Percentiles rank a stretch among this genome's conserved stretches.
Evolutionary conservation across 305 asterid genomes (phyloP).

Genomic region (Fraxinus floribunda): DNA sequence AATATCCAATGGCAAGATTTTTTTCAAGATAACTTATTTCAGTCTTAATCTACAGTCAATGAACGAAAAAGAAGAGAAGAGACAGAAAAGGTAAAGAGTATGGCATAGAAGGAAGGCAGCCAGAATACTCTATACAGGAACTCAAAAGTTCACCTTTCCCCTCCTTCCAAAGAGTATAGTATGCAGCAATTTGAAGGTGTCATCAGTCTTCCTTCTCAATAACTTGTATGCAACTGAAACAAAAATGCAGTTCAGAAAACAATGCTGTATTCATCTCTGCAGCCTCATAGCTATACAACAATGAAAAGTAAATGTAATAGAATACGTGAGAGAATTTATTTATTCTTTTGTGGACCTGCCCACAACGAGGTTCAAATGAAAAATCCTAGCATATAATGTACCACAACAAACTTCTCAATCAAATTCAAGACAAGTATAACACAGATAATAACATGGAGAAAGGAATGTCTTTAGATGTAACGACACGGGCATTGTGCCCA

Average conservation of each 20-base stretch:
- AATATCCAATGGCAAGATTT: background rate
- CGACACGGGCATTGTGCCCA: background rate
- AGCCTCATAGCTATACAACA: background rate
- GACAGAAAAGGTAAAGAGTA: background rate
- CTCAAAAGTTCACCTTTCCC: constrained; percentile 63
- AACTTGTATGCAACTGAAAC: constrained; percentile 74
- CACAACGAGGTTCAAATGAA: background rate
- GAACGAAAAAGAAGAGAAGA: background rate
- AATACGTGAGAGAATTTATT: background rate
- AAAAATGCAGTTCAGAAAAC: constrained; percentile 24
- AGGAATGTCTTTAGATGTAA: background rate
- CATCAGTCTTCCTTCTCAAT: constrained; percentile 82
- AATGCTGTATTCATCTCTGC: constrained; percentile 6
- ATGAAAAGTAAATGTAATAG: background rate
- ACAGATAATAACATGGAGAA: background rate
- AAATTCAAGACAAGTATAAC: background rate
- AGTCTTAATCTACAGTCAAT: background rate
- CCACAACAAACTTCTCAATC: background rate
- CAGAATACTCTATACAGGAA: constrained; percentile 16
- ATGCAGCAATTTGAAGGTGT: constrained; percentile 74
- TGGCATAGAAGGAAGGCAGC: background rate
- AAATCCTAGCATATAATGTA: background rate
- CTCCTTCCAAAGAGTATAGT: constrained; percentile 79
- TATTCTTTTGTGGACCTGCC: background rate
- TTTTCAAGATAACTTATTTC: background rate